Conservation (phyloP, 192 early-diverging fungal species). For the Pilaira anomala region DNA sequence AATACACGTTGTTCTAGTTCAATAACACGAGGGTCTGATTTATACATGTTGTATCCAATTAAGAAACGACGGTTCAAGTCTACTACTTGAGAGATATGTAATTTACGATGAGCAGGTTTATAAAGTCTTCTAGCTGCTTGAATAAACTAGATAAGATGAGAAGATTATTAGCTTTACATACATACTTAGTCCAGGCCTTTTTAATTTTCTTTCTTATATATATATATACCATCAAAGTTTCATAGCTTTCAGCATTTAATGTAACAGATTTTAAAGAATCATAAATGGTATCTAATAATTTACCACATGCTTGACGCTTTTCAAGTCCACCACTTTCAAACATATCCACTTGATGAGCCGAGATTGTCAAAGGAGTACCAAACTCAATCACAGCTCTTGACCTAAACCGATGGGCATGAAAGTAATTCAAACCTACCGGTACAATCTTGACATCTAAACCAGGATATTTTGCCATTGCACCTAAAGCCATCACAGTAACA, state of each 20-base stretch:
- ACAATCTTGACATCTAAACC: constrained; percentile 88
- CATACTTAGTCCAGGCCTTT: no score
- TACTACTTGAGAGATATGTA: constrained; percentile 81
- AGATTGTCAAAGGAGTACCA: constrained; percentile 82
- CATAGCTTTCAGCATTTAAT: constrained; percentile 89
- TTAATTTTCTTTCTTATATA: no score
- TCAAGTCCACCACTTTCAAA: constrained; percentile 78
- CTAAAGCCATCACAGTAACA: constrained; percentile 80
- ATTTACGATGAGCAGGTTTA: constrained; percentile 79
- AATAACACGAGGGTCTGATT: constrained; percentile 75
- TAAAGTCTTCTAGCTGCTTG: constrained; percentile 94
- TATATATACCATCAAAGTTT: constrained; percentile 89
- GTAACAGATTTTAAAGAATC: constrained; percentile 84
- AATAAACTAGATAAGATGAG: constrained; percentile 54
- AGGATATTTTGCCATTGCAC: constrained; percentile 84
- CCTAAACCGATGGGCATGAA: constrained; percentile 90
- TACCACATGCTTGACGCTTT: constrained; percentile 77
- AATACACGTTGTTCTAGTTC: constrained; percentile 70
- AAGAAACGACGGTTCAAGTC: constrained; percentile 87
- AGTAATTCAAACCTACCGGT: constrained; percentile 84
- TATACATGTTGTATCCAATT: constrained; percentile 76
- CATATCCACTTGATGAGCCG: constrained; percentile 74
- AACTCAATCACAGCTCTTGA: constrained; percentile 96
- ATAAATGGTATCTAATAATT: constrained; percentile 72
- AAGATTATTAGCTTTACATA: constrained; percentile 1